Evolutionary conservation across 1,284 basidiomycete genomes (phyloP).

Genomic region (Moesziomyces sp.): DNA sequence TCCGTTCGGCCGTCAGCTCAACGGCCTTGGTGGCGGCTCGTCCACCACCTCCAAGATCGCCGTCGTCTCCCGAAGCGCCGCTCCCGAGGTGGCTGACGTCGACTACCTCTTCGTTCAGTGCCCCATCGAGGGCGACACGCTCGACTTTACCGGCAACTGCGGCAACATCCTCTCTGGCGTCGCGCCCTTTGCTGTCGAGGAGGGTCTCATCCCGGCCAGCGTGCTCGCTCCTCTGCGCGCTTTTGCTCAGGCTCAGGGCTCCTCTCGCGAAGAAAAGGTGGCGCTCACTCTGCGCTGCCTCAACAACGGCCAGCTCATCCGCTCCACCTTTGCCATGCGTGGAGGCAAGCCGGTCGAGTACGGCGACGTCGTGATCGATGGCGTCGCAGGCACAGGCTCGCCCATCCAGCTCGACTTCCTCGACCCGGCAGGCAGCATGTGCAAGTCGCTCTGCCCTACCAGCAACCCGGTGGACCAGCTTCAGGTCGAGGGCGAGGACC

Average conservation of each 20-base stretch:
- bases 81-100: conserved; percentile 27
- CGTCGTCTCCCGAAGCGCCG: conserved; percentile 70
- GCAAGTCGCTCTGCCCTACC: conserved; percentile 24
- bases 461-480: conserved; percentile 35
- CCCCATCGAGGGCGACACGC: conserved; percentile 31
- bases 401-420: conserved; percentile 48
- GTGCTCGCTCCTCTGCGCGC: not conserved
- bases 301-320: conserved; percentile 12
- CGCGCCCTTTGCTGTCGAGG: conserved; percentile 32
- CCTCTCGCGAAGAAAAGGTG: not conserved
- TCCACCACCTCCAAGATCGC: conserved; percentile 81
- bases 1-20: conserved; percentile 79
- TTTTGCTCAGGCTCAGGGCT: not conserved
- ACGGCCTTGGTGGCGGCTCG: conserved; percentile 78
- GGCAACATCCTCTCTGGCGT: conserved; percentile 59
- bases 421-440: conserved; percentile 14
- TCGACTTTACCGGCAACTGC: conserved; percentile 59
- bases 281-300: conserved; percentile 13
- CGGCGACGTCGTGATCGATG: conserved; percentile 47
- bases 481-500: conserved; percentile 18
- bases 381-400: conserved; percentile 49
- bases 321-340: conserved; percentile 33
- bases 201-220: not conserved
- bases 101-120: conserved; percentile 62
- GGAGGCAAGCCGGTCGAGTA: conserved; percentile 38